Percentiles rank a stretch among this genome's conserved stretches.
These are phyloP conservation scores for Salinomyces thailandicus DNA, from an alignment of 2,329 filamentous ascomycete genomes.

Conservation along the genomic window DNA sequence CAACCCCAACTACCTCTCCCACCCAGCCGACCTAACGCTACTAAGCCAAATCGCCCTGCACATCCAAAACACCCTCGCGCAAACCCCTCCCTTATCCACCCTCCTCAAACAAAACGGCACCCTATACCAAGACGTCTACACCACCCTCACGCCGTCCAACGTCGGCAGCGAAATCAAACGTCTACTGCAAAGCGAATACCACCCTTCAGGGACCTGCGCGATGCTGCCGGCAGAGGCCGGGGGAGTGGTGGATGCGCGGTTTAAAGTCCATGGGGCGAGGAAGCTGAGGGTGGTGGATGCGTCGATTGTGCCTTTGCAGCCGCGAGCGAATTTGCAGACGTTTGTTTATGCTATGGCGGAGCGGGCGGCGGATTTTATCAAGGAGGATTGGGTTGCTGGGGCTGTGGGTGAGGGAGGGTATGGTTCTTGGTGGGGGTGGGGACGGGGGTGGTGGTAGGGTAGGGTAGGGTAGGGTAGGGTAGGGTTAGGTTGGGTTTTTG, in stretches of 20 bases:
- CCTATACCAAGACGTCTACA: conserved; percentile 28
- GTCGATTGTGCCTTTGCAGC: conserved; percentile 18
- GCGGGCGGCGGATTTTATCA: conserved; percentile 24
- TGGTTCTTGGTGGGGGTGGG: too few species aligned
- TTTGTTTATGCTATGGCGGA: conserved; percentile 25
- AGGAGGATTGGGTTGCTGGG: conserved; percentile 17
- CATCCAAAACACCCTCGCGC: conserved; percentile 8
- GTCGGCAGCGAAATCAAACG: conserved; percentile 16
- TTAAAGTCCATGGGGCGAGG: conserved; percentile 16
- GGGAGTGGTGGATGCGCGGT: conserved; percentile 17
- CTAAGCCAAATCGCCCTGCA: conserved; percentile 11
- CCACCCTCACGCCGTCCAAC: conserved; percentile 23
- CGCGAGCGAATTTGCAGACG: conserved; percentile 19
- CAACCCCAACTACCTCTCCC: conserved; percentile 22
- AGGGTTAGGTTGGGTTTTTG: too few species aligned
- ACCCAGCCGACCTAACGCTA: conserved; percentile 38
- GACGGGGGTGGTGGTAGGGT: too few species aligned
- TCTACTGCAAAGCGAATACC: conserved; percentile 26
- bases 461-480: too few species aligned
- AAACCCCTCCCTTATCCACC: conserved; percentile 13
- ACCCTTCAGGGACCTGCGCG: conserved; percentile 19
- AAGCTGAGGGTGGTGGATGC: conserved; percentile 21
- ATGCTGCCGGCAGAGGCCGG: conserved; percentile 15
- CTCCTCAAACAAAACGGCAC: conserved; percentile 28
- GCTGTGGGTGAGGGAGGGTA: too few species aligned